A percentile compares a stretch with the other conserved stretches of the same genome.
Conservation (phyloP, 169 alveolate species). For the Plasmodium knowlesi region DNA sequence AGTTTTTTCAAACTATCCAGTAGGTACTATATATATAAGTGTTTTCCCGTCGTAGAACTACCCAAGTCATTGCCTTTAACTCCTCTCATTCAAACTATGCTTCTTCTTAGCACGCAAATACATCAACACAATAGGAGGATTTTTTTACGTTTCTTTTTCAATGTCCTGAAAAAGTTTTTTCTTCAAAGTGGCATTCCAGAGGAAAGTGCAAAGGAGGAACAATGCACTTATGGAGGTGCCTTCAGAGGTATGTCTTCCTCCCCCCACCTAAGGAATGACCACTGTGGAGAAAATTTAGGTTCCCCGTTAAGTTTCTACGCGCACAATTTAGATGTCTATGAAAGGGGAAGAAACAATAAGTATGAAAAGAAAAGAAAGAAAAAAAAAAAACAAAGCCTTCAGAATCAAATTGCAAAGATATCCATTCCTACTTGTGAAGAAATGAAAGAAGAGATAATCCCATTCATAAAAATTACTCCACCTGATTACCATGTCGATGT, state of each 20-base stretch:
- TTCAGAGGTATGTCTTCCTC: background rate
- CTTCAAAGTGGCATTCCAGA: background rate
- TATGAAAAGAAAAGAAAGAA: constrained; percentile 30
- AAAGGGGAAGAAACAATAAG: constrained; percentile 40
- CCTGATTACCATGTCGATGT: background rate
- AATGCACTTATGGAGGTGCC: background rate
- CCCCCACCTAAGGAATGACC: background rate
- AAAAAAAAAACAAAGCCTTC: constrained; percentile 21
- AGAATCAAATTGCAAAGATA: constrained; percentile 2
- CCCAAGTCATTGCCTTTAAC: background rate
- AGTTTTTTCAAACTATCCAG: constrained; percentile 3
- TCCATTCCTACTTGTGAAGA: constrained; percentile 30
- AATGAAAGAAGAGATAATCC: constrained; percentile 3
- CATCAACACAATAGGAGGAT: background rate
- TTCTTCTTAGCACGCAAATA: constrained; percentile 1
- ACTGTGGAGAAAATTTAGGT: background rate
- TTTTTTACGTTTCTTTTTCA: background rate
- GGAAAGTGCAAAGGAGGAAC: background rate
- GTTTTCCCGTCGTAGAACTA: background rate
- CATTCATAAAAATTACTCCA: background rate
- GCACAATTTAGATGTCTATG: constrained; percentile 55
- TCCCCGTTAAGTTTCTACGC: background rate
- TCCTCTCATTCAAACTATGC: background rate
- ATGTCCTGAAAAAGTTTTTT: background rate
- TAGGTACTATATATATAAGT: constrained; percentile 18